These are phyloP conservation scores for Allium cepa DNA, from an alignment of 106 monocot species.

Conservation along the genomic window DNA sequence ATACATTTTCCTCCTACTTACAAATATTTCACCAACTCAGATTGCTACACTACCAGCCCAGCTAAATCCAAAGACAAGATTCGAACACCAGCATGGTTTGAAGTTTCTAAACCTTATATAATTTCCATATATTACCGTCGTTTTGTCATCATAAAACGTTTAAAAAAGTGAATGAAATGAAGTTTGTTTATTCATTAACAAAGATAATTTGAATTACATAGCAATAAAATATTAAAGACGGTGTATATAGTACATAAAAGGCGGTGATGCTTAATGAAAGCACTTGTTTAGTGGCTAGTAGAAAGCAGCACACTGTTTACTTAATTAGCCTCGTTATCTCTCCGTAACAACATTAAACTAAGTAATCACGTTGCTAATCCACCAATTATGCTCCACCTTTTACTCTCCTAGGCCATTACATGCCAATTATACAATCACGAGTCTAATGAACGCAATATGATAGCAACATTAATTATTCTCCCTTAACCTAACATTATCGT, in stretches of 20 bases:
- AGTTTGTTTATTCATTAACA: background rate
- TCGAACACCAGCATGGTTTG: slow-evolving; percentile 78
- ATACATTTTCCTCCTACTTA: slow-evolving; percentile 86
- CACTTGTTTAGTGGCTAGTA: too few relatives aligned
- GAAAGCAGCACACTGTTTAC: too few relatives aligned
- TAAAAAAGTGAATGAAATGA: background rate
- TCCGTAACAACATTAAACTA: too few relatives aligned
- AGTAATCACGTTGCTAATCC: too few relatives aligned
- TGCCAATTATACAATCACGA: too few relatives aligned
- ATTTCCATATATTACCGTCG: background rate
- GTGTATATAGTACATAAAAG: background rate
- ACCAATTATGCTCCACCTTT: too few relatives aligned
- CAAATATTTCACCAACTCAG: slow-evolving; percentile 64
- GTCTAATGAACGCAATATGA: too few relatives aligned
- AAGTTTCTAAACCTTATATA: background rate
- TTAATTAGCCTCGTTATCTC: too few relatives aligned
- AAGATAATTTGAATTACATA: too few relatives aligned
- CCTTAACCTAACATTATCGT: too few relatives aligned
- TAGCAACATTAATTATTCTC: too few relatives aligned
- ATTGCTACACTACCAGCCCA: slow-evolving; percentile 31
- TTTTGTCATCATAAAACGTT: background rate
- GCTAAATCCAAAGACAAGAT: slow-evolving; percentile 43
- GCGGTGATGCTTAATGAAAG: too few relatives aligned
- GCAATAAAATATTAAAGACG: background rate
- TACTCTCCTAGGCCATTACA: background rate